Base-by-base conservation (phyloP, 2,329 filamentous ascomycete species). In the Phialocephala sp. region DNA sequence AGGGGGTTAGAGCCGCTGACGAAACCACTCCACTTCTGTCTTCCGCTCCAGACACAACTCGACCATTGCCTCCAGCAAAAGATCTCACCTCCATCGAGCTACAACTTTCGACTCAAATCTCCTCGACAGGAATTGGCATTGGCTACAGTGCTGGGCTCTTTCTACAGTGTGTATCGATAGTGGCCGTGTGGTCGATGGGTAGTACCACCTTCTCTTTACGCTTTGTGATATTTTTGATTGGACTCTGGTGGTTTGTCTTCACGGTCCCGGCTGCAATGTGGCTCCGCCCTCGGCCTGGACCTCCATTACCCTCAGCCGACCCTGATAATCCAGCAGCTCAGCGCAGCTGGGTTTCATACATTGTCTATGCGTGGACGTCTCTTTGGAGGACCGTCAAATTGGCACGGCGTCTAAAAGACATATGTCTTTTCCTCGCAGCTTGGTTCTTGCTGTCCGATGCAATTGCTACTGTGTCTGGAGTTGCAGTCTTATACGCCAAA, bases 371-470 rank as follows among this genome's bases (percentile, higher is more conserved):
- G 0, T 99, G 95, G 95, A 89, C 86, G 64, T 93, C 92, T 2
- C 84, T 99, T 0, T 94, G 89, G 69, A 89, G 89, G 65, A 98
- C 95, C 0, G 80, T 94, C 12, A 85, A 88, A 71, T 86, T 93
- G 54, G 94, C 94, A 2, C 84, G 90, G 15, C 85, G 86, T 12
- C 83, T 94, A 8, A 81, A 88, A 59, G 92, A 95, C 72, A 89
- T 94, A 35, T 80, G 91, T 35, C 81, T 94, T 8, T 95, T 95
- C 76, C 85, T 99, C 4, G 87, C 85, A 2, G 93, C 92, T 6
- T 99, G 95, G 95, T 97, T 99, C 76, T 84, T 99, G 36, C 85
- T 99, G 1, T 97, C 92, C 8, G 95, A 99, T 74, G 93, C 92
- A 50, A 93, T 98, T 69, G 95, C 95, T 8, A 98, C 95, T 0